Base-by-base conservation (phyloP, 768 basidiomycete genomes). In the Macrocybe gigantea region DNA sequence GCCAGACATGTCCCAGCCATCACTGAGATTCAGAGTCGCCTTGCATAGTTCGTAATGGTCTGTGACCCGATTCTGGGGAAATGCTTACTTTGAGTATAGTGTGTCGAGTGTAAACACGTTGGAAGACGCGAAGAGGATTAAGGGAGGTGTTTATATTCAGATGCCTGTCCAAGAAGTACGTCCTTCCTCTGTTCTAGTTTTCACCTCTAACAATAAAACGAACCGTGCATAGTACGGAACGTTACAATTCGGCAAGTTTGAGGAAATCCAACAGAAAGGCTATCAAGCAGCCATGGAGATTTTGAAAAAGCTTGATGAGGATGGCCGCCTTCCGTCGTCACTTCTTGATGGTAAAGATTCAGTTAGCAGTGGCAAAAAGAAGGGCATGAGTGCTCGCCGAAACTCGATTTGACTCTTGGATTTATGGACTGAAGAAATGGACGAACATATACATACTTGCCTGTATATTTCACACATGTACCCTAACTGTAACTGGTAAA, bases 21-120 rank as follows among this genome's bases (percentile, higher is more conserved):
- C 56, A 88, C 93, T 9, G 93, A 95, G 63, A 93, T 96, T 47
- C 93, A 95, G 66, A 85, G 86, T 63, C 83, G 96, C 10, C 75
- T 99, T 41, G 91, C 95, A 45, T 99, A 98, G 94, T 96, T 58
- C 54, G 93, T 77, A 1, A 15, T 14, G 8, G n/a, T 11, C 40
- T 32, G 12, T 44, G 1, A 12, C 11, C 11, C 11, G 11, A 32
- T n/a, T 8, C 22, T 33, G 3, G 29, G 3, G 4, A 1, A 22
- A 22, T 22, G 22, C 22, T n/a, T 8, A 32, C 31, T 6, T 44
- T 10, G 5, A 13, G n/a, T 44, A 33, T 48, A 98, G 94, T 63
- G 94, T 97, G 1, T 95, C 96, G 55, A 93, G 91, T 53, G 93
- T 97, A 32, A 90, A 84, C 60, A 95, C 92, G 1, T 72, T 98